phyloP scores from a whole-genome alignment of 2,329 filamentous ascomycete genomes.

The Cladosporium cucumerinum region DNA sequence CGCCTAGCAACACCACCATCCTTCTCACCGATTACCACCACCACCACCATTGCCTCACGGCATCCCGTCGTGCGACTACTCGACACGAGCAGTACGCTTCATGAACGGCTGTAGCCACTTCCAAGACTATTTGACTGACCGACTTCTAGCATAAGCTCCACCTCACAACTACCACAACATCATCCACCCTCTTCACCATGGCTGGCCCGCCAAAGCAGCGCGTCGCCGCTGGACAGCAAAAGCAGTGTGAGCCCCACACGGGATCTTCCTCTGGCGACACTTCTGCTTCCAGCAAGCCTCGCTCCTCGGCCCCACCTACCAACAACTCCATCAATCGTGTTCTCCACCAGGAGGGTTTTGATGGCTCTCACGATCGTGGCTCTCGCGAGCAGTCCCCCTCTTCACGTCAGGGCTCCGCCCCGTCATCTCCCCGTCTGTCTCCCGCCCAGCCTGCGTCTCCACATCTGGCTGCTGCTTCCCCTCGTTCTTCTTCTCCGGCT shows the following conservation, averaged over 20 bases:
- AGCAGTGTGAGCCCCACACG: conserved; percentile 20
- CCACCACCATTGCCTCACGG: not conserved
- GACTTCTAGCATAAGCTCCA: not conserved
- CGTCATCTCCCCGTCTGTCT: not conserved
- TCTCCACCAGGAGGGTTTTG: not conserved
- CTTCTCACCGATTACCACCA: not conserved
- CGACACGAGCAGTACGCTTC: not conserved
- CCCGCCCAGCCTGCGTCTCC: not conserved
- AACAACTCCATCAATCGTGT: conserved; percentile 9
- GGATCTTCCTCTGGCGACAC: conserved; percentile 25
- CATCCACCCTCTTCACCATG: conserved; percentile 29
- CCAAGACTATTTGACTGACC: not conserved
- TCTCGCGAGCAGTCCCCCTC: not conserved
- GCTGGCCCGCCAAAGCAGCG: conserved; percentile 37
- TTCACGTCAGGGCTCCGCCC: not conserved
- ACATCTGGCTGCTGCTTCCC: not conserved
- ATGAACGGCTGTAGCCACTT: not conserved
- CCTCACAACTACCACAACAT: not conserved
- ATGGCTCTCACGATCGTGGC: conserved; percentile 10
- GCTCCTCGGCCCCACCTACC: conserved; percentile 20
- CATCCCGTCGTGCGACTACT: not conserved
- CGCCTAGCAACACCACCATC: not conserved
- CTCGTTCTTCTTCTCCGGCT: conserved; percentile 12
- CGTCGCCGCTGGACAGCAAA: conserved; percentile 27
- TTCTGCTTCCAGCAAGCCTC: conserved; percentile 15